phyloP scores from a whole-genome alignment of 2,329 filamentous ascomycete species.

The Huntiella omanensis region DNA sequence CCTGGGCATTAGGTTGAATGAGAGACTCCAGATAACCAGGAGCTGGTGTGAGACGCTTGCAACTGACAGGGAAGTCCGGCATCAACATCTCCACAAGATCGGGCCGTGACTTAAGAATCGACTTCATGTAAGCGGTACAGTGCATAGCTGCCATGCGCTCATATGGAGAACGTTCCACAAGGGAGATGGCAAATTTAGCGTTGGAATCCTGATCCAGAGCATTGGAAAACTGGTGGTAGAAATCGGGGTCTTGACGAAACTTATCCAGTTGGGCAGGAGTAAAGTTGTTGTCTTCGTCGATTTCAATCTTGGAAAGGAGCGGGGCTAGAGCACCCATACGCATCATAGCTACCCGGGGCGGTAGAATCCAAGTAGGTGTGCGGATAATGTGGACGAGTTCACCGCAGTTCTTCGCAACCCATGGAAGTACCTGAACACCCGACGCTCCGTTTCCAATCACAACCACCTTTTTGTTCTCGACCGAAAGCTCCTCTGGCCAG shows the following conservation, averaged over 20 bases:
- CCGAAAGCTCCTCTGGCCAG: conserved; percentile 32
- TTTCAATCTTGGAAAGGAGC: conserved; percentile 14
- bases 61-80: conserved; percentile 29
- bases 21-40: conserved; percentile 30
- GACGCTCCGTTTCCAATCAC: conserved; percentile 39
- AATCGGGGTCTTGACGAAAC: conserved; percentile 26
- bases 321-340: conserved; percentile 19
- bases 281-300: conserved; percentile 14
- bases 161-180: conserved; percentile 22
- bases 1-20: conserved; percentile 26
- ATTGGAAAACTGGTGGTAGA: conserved; percentile 28
- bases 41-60: conserved; percentile 30
- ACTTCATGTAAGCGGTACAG: conserved; percentile 27
- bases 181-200: conserved; percentile 24
- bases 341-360: conserved; percentile 19
- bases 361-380: conserved; percentile 25
- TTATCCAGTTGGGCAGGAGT: conserved; percentile 22
- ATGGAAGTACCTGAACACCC: conserved; percentile 33
- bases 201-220: conserved; percentile 27
- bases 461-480: conserved; percentile 30
- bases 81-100: conserved; percentile 31
- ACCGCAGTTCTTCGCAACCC: conserved; percentile 25
- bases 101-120: conserved; percentile 27
- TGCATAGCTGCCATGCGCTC: conserved; percentile 24
- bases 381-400: conserved; percentile 24